Percentiles rank a stretch among this genome's conserved stretches.
Evolutionary conservation across 177 flowering plant species (phyloP).

Genomic region (Vitis hybrid): DNA sequence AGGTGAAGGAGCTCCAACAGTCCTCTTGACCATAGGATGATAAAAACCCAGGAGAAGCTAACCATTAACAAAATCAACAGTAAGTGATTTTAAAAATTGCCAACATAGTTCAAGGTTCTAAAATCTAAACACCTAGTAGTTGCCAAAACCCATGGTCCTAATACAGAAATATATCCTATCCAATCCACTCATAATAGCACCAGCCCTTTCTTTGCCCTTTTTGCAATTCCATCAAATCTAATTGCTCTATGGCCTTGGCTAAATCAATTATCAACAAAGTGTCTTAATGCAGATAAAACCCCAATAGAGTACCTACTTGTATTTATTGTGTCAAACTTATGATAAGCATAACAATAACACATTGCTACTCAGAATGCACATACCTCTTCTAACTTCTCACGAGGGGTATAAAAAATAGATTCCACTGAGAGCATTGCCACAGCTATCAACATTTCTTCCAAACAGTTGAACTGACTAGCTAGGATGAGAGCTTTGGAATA

Average conservation of each 20-base stretch:
- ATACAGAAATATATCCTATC: no score
- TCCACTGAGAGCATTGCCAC: conserved; percentile 96
- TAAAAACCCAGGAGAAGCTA: neutral
- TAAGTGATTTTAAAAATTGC: neutral
- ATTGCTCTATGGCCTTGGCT: neutral
- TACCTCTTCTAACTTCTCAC: conserved; percentile 87
- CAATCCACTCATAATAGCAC: no score
- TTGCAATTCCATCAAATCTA: no score
- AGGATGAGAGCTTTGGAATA: conserved; percentile 85
- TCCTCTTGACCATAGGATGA: neutral
- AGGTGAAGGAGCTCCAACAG: neutral
- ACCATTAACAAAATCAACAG: neutral
- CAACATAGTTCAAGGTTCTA: no score
- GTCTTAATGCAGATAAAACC: neutral
- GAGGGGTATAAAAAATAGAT: conserved; percentile 82
- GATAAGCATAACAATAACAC: no score
- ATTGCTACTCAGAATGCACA: neutral
- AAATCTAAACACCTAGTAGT: no score
- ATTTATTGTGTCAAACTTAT: no score
- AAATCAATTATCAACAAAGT: conserved; percentile 1
- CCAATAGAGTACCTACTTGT: neutral
- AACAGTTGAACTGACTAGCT: conserved; percentile 78
- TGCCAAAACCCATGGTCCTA: no score
- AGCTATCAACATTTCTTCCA: conserved; percentile 90
- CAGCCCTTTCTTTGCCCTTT: no score